Evolutionary conservation across 495 filamentous ascomycete genomes (phyloP).

Genomic region (Pseudoneurospora amorphoporcata): DNA sequence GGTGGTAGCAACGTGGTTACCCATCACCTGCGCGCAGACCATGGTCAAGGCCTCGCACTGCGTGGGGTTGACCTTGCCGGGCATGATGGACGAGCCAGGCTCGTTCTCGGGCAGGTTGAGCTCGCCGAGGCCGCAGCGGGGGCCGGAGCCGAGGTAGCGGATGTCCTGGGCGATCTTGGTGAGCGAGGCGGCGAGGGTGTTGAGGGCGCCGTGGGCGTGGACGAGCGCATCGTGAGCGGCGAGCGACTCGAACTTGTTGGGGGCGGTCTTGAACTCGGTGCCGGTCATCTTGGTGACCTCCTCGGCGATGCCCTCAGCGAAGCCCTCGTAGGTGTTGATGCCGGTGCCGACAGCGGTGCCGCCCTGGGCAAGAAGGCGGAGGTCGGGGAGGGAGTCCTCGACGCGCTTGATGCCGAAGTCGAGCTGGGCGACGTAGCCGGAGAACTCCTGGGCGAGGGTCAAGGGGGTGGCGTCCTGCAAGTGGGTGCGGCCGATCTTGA

Average conservation of each 20-base stretch:
- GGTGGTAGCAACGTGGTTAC: constrained; percentile 85
- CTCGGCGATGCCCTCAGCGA: constrained; percentile 80
- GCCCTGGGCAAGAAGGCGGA: constrained; percentile 84
- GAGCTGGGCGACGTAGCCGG: constrained; percentile 91
- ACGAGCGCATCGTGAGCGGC: constrained; percentile 94
- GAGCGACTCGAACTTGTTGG: constrained; percentile 99
- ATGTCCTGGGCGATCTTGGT: constrained; percentile 99
- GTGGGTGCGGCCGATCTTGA: constrained; percentile 98
- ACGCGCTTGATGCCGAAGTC: constrained; percentile 84
- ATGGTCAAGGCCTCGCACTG: constrained; percentile 98
- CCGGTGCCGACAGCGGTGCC: constrained; percentile 96
- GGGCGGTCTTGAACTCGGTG: constrained; percentile 87
- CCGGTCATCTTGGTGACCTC: constrained; percentile 90
- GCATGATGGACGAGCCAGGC: constrained; percentile 96
- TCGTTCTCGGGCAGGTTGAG: constrained; percentile 93
- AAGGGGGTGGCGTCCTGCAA: constrained; percentile 95
- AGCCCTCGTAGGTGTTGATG: constrained; percentile 94
- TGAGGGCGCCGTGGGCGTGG: constrained; percentile 83
- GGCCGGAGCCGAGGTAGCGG: constrained; percentile 90
- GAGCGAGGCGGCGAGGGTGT: constrained; percentile 83
- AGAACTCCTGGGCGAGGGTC: constrained; percentile 96
- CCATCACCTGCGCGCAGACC: constrained; percentile 95
- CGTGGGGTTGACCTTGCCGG: constrained; percentile 97
- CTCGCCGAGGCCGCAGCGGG: constrained; percentile 91
- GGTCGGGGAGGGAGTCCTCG: constrained; percentile 67